Base-by-base conservation (phyloP, 192 early-diverging fungal genomes). In the Martensiomyces pterosporus region DNA sequence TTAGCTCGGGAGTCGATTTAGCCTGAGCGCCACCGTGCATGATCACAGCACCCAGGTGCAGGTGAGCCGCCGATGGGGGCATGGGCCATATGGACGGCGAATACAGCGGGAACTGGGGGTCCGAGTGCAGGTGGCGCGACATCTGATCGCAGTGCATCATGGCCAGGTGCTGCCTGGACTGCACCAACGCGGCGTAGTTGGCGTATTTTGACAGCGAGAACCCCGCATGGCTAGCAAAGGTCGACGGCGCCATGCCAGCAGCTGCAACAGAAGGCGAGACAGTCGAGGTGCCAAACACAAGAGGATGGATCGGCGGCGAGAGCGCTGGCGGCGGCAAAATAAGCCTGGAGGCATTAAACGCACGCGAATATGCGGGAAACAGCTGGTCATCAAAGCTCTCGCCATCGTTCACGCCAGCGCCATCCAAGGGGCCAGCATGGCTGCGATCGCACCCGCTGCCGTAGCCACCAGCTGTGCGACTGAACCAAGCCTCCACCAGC, bases 1-100 rank as follows among this genome's bases (percentile, higher is more conserved):
- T 57, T 14, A 68, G 49, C 51, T 70, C 67, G 2, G 67, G 67
- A 3, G 67, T 70, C 1, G 67, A 70, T n/a, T 70, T 70, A n/a
- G 60, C 67, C 42, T 68, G 65, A 14, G 22, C 34, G 24, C 22
- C 18, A 6, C 58, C 48, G 9, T 24, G 53, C 27, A 47, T 48
- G 4, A 32, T 14, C 2, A 21, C 44, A 45, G 37, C 19, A 1
- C 19, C 16, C n/a, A 4, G 36, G 19, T 18, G 6, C 34, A 14
- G 34, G 40, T 42, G 9, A 12, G 9, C n/a, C 27, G 27, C 24
- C 5, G 33, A 6, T n/a, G 48, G 49, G 7, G 43, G 53, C 43
- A 57, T 42, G 19, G 53, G 54, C 54, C 54, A 65, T 1, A 24
- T 14, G 3, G 52, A 22, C 4, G 57, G 47, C n/a, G 43, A 45